These are phyloP conservation scores for Amaranthus hypochondriacus DNA, from an alignment of 148 eudicot species.

Conservation along the genomic window DNA sequence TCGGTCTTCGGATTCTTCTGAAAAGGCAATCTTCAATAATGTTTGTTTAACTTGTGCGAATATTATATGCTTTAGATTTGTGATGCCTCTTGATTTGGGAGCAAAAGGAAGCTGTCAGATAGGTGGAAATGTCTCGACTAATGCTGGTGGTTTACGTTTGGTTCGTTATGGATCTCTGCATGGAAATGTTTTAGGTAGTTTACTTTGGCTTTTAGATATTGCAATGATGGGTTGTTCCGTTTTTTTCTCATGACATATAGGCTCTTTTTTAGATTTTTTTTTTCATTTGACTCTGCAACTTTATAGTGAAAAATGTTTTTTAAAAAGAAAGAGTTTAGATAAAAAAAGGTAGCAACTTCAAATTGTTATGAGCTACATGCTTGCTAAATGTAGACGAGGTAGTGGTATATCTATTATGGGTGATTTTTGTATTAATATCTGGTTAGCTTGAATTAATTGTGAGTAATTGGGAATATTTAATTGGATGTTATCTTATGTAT, in stretches of 20 bases:
- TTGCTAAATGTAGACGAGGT: neutral
- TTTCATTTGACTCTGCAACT: neutral
- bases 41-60: conserved; percentile 3
- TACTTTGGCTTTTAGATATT: conserved; percentile 1
- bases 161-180: conserved; percentile 95
- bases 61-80: conserved; percentile 44
- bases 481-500: neutral
- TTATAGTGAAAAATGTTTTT: neutral
- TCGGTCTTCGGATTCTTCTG: neutral
- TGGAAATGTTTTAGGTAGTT: conserved; percentile 88
- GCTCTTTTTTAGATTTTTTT: too few species aligned
- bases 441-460: neutral
- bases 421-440: neutral
- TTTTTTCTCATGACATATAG: neutral
- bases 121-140: conserved; percentile 96
- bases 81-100: conserved; percentile 98
- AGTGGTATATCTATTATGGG: neutral
- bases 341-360: too few species aligned
- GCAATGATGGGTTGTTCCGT: too few species aligned
- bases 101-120: conserved; percentile 99
- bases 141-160: conserved; percentile 95
- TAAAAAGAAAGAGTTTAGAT: neutral
- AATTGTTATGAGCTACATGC: neutral
- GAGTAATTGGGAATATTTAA: neutral
- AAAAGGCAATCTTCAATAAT: neutral